phyloP scores from a whole-genome alignment of 306 rosid genomes.

The Begonia peltatifolia region DNA sequence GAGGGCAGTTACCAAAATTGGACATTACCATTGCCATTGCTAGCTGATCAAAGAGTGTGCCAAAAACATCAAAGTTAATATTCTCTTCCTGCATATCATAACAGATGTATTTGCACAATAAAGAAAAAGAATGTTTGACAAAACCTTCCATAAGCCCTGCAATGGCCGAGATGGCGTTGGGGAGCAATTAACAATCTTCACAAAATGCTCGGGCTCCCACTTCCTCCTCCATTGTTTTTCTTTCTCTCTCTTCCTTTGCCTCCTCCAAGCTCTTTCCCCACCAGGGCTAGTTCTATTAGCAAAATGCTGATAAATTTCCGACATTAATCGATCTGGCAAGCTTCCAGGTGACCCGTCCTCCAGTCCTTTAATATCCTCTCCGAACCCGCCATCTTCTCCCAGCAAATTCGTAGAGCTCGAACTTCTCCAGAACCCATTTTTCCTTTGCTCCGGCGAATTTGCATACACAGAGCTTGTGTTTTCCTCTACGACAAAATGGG shows the following conservation, averaged over 20 bases:
- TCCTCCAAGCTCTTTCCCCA: conserved; percentile 51
- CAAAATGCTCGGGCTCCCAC: conserved; percentile 90
- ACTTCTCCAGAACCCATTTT: conserved; percentile 23
- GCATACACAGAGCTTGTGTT: conserved; percentile 17
- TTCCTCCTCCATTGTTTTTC: conserved; percentile 56
- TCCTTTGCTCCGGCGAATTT: conserved; percentile 16
- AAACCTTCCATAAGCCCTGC: conserved; percentile 98
- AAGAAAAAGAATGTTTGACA: too few relatives aligned
- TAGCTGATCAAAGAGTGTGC: too few relatives aligned
- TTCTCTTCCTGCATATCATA: too few relatives aligned
- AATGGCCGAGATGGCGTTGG: conserved; percentile 67
- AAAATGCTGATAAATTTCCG: conserved; percentile 72
- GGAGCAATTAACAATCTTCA: conserved; percentile 69
- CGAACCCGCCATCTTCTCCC: conserved; percentile 27
- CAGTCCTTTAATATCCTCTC: conserved; percentile 23
- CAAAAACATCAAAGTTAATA: too few relatives aligned
- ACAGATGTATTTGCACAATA: too few relatives aligned
- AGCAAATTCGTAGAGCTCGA: conserved; percentile 21
- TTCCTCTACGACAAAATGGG: conserved; percentile 75
- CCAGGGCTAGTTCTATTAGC: conserved; percentile 82
- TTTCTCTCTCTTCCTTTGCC: conserved; percentile 67
- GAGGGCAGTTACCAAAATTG: too few relatives aligned
- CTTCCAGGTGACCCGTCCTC: conserved; percentile 64
- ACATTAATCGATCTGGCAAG: conserved; percentile 52
- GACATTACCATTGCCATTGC: too few relatives aligned